Evolutionary conservation across 2,329 filamentous ascomycete species (phyloP).

Genomic region (Fusarium lateritium): DNA sequence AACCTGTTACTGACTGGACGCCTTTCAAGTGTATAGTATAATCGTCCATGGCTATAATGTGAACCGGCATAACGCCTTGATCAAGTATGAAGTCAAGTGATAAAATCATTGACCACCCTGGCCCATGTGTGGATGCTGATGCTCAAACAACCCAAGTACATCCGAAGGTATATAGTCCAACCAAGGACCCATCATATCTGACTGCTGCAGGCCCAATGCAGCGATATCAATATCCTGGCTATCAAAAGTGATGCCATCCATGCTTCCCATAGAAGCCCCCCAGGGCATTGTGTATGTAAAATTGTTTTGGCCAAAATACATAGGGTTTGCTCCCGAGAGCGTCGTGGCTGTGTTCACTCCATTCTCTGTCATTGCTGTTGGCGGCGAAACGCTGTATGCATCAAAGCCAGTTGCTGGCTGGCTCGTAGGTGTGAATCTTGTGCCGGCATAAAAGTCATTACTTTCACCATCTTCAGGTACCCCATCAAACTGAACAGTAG

Average conservation of each 20-base stretch:
- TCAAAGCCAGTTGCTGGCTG: conserved; percentile 62
- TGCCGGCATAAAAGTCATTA: conserved; percentile 52
- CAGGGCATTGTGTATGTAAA: conserved; percentile 52
- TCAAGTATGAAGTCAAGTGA: neutral
- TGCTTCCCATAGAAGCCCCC: conserved; percentile 53
- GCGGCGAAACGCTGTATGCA: conserved; percentile 59
- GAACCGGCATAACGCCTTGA: conserved; percentile 3
- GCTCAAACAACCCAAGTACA: conserved; percentile 70
- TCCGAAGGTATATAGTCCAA: conserved; percentile 80
- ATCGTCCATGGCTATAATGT: conserved; percentile 1
- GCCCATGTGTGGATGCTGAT: conserved; percentile 49
- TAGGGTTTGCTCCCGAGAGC: conserved; percentile 33
- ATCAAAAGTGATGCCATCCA: conserved; percentile 77
- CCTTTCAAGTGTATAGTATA: conserved; percentile 22
- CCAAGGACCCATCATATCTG: conserved; percentile 80
- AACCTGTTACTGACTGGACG: conserved; percentile 11
- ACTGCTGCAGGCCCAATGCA: conserved; percentile 68
- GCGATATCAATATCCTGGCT: conserved; percentile 84
- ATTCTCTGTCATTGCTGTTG: conserved; percentile 58
- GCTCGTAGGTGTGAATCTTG: conserved; percentile 59
- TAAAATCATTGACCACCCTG: conserved; percentile 42
- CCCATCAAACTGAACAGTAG: conserved; percentile 51
- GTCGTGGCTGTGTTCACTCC: conserved; percentile 33
- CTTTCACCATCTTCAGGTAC: conserved; percentile 51
- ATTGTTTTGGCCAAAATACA: conserved; percentile 49